Percentiles rank a stretch among this genome's conserved stretches.
Evolutionary conservation across 345 rosid species (phyloP).

Genomic region (Acer campestre): DNA sequence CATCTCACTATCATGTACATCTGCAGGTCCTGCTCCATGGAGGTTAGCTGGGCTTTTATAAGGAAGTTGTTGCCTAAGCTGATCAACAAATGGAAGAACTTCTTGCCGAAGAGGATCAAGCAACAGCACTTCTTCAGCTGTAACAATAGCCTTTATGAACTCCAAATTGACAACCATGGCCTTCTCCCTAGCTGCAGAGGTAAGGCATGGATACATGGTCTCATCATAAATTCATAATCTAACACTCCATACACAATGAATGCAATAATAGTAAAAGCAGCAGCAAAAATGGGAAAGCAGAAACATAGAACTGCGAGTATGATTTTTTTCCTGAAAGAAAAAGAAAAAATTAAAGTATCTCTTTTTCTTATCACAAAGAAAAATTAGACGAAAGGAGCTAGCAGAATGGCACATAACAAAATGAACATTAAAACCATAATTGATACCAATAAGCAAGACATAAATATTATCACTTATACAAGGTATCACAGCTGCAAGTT

Average conservation of each 20-base stretch:
- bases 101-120: slow-evolving; percentile 79
- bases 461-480: not conserved
- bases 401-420: not conserved
- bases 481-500: not conserved
- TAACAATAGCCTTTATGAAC: slow-evolving; percentile 77
- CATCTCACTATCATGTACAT: slow-evolving; percentile 41
- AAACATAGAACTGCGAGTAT: too few species aligned
- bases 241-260: not conserved
- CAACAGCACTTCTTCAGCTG: slow-evolving; percentile 78
- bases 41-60: slow-evolving; percentile 39
- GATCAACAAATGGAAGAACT: slow-evolving; percentile 76
- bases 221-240: not conserved
- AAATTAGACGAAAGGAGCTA: not conserved
- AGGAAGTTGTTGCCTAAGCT: slow-evolving; percentile 73
- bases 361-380: not conserved
- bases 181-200: slow-evolving; percentile 70
- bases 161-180: slow-evolving; percentile 92
- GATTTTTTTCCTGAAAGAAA: too few species aligned
- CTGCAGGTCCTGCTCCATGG: slow-evolving; percentile 38
- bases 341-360: not conserved
- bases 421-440: not conserved
- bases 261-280: not conserved
- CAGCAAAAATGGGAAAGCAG: not conserved
- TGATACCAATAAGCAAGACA: not conserved
- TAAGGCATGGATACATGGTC: slow-evolving; percentile 1